Evolutionary conservation across 2,329 filamentous ascomycete species (phyloP).

Genomic region (Clonostachys byssicola): DNA sequence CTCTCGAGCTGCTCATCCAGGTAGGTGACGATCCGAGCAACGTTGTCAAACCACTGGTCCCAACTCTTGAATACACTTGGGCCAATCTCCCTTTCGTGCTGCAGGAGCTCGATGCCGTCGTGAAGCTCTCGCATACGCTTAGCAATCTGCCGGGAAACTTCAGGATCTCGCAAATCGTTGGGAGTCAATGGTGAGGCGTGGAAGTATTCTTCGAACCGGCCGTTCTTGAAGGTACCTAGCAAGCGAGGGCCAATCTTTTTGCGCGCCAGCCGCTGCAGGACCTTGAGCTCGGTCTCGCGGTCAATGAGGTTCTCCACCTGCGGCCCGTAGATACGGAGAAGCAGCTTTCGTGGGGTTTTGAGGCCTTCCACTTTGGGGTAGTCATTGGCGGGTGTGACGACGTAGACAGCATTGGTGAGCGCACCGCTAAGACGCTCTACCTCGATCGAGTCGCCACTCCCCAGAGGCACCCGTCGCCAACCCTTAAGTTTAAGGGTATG

Average conservation of each 20-base stretch:
- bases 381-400: constrained; percentile 75
- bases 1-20: constrained; percentile 53
- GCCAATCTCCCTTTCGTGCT: constrained; percentile 71
- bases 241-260: constrained; percentile 92
- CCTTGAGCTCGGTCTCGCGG: constrained; percentile 81
- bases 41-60: constrained; percentile 81
- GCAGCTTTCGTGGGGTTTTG: constrained; percentile 60
- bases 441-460: constrained; percentile 61
- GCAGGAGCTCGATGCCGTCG: constrained; percentile 83
- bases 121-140: constrained; percentile 97
- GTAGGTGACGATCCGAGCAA: constrained; percentile 52
- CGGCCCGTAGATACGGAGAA: constrained; percentile 89
- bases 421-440: constrained; percentile 83
- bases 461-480: constrained; percentile 79
- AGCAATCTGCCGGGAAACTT: constrained; percentile 87
- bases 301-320: constrained; percentile 96
- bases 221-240: constrained; percentile 89
- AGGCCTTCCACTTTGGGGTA: constrained; percentile 36
- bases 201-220: constrained; percentile 93
- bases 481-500: constrained; percentile 89
- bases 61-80: constrained; percentile 88
- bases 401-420: constrained; percentile 93
- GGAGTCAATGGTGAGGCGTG: constrained; percentile 78
- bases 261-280: constrained; percentile 78
- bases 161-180: constrained; percentile 71